Evolutionary conservation across 306 rosid genomes (phyloP).

Genomic region (Glycine tomentella): DNA sequence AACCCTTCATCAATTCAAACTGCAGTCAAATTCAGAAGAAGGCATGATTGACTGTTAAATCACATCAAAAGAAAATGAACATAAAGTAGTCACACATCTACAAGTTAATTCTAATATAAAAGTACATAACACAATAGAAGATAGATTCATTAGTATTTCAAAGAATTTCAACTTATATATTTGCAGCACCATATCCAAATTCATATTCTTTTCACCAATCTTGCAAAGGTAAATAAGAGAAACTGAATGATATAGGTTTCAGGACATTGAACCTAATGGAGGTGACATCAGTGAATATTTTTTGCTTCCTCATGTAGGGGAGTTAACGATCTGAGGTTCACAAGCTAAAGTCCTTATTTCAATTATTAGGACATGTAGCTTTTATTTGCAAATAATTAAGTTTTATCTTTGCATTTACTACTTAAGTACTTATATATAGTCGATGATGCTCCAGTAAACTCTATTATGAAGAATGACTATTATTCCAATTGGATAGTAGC

Average conservation of each 20-base stretch:
- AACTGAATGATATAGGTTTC: conserved; percentile 23
- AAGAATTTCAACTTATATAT: conserved; percentile 30
- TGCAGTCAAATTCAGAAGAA: conserved; percentile 58
- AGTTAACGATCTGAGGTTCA: no score
- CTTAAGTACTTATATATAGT: neutral
- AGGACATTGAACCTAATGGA: neutral
- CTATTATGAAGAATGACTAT: neutral
- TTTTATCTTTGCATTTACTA: neutral
- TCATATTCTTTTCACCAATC: conserved; percentile 21
- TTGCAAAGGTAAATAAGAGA: conserved; percentile 14
- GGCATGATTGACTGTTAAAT: conserved; percentile 10
- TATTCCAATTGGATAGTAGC: conserved; percentile 23
- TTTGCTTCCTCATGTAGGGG: no score
- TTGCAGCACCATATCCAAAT: conserved; percentile 36
- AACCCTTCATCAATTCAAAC: conserved; percentile 80
- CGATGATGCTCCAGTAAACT: conserved; percentile 36
- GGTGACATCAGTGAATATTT: neutral
- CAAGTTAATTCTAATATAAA: conserved; percentile 26
- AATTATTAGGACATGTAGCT: neutral
- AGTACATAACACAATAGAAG: conserved; percentile 4
- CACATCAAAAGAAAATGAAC: neutral
- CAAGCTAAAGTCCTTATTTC: no score
- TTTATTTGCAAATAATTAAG: neutral
- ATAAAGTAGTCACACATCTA: conserved; percentile 17
- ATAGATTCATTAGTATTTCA: conserved; percentile 23